These are phyloP conservation scores for Hsuehochloa calcarea DNA, from an alignment of 176 grass and related monocot species.

Conservation along the genomic window DNA sequence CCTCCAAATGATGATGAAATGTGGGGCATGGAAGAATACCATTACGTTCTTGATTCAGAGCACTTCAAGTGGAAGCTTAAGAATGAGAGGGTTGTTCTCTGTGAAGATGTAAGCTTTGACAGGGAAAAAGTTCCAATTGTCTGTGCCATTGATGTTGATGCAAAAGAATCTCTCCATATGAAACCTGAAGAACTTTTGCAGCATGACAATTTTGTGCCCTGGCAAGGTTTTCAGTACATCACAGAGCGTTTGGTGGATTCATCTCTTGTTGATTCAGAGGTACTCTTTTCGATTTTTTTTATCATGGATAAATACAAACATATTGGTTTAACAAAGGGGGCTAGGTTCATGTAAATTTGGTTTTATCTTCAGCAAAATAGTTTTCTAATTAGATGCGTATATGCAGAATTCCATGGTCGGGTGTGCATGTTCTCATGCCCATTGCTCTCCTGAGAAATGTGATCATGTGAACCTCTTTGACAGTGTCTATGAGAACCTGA, in stretches of 20 bases:
- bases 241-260: conserved; percentile 67
- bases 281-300: conserved; percentile 29
- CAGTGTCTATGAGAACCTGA: conserved; percentile 51
- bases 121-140: conserved; percentile 68
- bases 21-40: conserved; percentile 68
- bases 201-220: conserved; percentile 53
- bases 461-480: conserved; percentile 72
- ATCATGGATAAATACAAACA: conserved; percentile 8
- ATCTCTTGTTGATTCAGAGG: conserved; percentile 66
- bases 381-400: conserved; percentile 34
- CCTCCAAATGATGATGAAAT: conserved; percentile 37
- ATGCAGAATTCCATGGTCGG: conserved; percentile 57
- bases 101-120: conserved; percentile 86
- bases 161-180: conserved; percentile 51
- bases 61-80: conserved; percentile 65
- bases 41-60: conserved; percentile 76
- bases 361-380: conserved; percentile 4
- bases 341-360: background rate
- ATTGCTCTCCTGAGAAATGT: conserved; percentile 67
- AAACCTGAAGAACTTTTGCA: conserved; percentile 38
- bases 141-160: conserved; percentile 67
- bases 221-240: conserved; percentile 75
- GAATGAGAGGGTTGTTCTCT: conserved; percentile 62
- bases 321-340: background rate
- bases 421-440: conserved; percentile 51